Evolutionary conservation across 208 protist genomes (phyloP), one percentile per base, ranked within the genome.

Genomic region (Leishmania braziliensis): DNA sequence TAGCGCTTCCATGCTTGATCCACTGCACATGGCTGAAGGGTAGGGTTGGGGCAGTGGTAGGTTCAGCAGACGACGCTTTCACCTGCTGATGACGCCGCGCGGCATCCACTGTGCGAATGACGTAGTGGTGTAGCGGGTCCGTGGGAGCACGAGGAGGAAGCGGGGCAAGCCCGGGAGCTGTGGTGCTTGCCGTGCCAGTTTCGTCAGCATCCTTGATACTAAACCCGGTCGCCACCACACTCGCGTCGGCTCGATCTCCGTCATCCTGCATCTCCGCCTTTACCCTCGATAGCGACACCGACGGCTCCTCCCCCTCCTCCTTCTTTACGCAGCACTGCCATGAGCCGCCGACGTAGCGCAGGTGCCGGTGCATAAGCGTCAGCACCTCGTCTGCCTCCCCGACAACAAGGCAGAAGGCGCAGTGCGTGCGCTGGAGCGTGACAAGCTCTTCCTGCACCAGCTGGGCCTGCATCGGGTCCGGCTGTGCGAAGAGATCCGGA

Each of bases 381-480:
- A 90, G n/a, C 14, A 97, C 85, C 71, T 94, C 87, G 77, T 97
- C 92, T n/a, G 89, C 92, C 69, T 96, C 92, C 8, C 94, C 94
- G 8, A 95, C 85, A 33, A 97, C 53, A 23, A 91, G 72, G 23
- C 91, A 90, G 66, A 92, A 94, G 43, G 77, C 77, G 63, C 89
- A 90, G 83, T 97, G 89, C 26, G 85, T 70, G 23, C 70, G 54
- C 46, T 88, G 83, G 43, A 97, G 84, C 12, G 84, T 87, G 26
- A 93, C 87, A 36, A 97, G 82, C 80, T 95, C 94, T 78, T 96
- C 92, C 80, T 93, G 92, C 79, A 96, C 90, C 63, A 94, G 58
- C 73, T 87, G 89, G 39, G 72, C 81, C 36, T 95, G 87, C 81
- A 87, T 86, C 48, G 86, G 50, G 77, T 88, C 89, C 5, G 91